These are phyloP conservation scores for Globisporangium iwayamae DNA, from an alignment of 352 stramenopile genomes.

Conservation along the genomic window DNA sequence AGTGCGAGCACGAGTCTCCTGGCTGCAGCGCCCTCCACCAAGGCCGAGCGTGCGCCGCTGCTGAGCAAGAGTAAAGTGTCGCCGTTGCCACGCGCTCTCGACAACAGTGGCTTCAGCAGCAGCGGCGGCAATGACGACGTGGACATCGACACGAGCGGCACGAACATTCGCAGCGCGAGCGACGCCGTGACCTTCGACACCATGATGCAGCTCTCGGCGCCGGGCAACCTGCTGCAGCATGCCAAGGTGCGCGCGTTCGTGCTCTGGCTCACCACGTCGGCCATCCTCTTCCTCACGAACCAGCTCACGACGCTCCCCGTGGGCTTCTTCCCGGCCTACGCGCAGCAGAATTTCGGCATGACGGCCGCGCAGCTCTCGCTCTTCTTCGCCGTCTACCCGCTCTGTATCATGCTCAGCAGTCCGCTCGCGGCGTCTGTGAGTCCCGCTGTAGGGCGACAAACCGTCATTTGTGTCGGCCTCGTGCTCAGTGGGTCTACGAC, in stretches of 20 bases:
- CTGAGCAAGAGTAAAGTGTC: conserved; percentile 14
- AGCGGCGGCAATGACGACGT: conserved; percentile 17
- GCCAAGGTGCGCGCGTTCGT: conserved; percentile 35
- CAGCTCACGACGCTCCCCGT: conserved; percentile 71
- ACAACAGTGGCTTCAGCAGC: conserved; percentile 7
- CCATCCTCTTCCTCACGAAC: conserved; percentile 67
- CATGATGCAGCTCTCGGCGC: conserved; percentile 60
- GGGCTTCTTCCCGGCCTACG: conserved; percentile 72
- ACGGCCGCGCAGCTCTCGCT: conserved; percentile 44
- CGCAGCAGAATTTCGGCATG: conserved; percentile 39
- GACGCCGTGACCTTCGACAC: conserved; percentile 42
- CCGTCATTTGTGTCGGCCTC: conserved; percentile 66
- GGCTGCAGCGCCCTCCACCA: neutral
- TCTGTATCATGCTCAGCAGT: conserved; percentile 75
- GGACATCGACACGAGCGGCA: conserved; percentile 26
- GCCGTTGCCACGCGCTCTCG: conserved; percentile 4
- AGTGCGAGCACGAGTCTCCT: neutral
- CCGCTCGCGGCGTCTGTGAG: conserved; percentile 46
- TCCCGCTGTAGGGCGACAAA: conserved; percentile 45
- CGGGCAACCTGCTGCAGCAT: conserved; percentile 48
- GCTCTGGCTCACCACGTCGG: conserved; percentile 46
- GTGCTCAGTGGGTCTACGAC: conserved; percentile 61
- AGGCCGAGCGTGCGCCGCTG: conserved; percentile 18
- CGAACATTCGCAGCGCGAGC: conserved; percentile 24
- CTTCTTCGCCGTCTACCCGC: conserved; percentile 72